These are phyloP conservation scores for Phytophthora megakarya DNA, from an alignment of 352 stramenopile species.

Conservation along the genomic window DNA sequence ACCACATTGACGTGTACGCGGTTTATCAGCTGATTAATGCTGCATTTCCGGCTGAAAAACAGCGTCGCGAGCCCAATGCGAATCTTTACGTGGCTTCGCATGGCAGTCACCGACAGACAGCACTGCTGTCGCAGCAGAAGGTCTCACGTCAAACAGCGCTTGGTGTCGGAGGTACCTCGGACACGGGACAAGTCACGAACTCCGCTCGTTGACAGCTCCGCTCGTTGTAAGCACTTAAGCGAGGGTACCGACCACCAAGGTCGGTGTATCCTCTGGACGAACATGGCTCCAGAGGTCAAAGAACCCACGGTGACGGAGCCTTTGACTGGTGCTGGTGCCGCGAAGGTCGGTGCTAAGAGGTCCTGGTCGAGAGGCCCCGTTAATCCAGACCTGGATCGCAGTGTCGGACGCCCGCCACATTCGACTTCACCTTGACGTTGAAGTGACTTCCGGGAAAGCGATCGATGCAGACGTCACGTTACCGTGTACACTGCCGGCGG, in stretches of 20 bases:
- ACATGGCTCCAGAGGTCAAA: constrained; percentile 3
- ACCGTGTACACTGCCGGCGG: too few relatives aligned
- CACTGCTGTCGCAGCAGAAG: constrained; percentile 11
- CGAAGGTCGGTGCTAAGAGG: too few relatives aligned
- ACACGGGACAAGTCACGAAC: constrained; percentile 28
- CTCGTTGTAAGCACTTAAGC: constrained; percentile 24
- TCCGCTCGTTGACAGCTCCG: too few relatives aligned
- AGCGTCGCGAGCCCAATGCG: too few relatives aligned
- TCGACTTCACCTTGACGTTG: constrained; percentile 30
- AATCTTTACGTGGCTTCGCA: not conserved
- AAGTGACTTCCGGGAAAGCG: constrained; percentile 7
- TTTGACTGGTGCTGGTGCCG: constrained; percentile 5
- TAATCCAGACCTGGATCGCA: not conserved
- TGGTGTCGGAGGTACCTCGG: constrained; percentile 28
- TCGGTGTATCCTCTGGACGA: not conserved
- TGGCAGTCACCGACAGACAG: not conserved
- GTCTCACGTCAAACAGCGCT: constrained; percentile 15
- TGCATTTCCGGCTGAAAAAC: too few relatives aligned
- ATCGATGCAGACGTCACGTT: too few relatives aligned
- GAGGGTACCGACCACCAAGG: constrained; percentile 29
- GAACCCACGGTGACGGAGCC: constrained; percentile 2
- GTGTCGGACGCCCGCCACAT: not conserved
- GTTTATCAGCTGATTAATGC: not conserved
- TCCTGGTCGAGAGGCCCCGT: not conserved
- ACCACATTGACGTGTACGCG: not conserved